Evolutionary conservation across 2,329 filamentous ascomycete species (phyloP), one percentile per base, ranked within the genome.

Genomic region (Sphaerulina populicola): DNA sequence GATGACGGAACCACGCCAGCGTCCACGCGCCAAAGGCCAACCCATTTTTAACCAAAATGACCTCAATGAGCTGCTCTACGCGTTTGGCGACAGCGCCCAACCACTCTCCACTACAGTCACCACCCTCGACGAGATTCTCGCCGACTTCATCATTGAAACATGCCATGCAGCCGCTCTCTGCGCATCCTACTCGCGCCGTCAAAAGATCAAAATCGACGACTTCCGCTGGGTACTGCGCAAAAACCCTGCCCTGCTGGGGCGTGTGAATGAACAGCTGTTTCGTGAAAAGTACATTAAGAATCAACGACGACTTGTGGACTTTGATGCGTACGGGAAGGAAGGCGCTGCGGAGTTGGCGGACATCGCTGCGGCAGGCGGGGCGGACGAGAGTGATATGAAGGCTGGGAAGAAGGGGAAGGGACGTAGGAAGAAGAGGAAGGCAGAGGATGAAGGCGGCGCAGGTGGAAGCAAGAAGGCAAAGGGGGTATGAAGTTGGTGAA

Each of bases 131-230:
- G 90, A 96, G 72, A 91, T 97, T 61, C 81, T 95, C 55, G 95
- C 90, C 56, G 93, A 97, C 74, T 96, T 94, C 75, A 88, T 97
- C 67, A 88, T 94, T 67, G 88, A 93, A 68, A 83, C 93, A 49
- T 91, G 87, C 71, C 93, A 94, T 73, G 85, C 88, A 66, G 91
- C 93, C 3, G 88, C 89, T 4, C 82, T 87, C 40, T 83, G 85
- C 47, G 93, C 93, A 0, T 83, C 87, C 68, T 88, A 94, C 69
- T 83, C 86, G 2, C 85, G 89, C 0, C 86, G 93, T 1, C 88
- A 94, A 64, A 98, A 98, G 72, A 89, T 98, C 72, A 98, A 98
- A 69, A 87, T 94, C 64, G 91, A 96, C 64, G 93, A 98, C 70
- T 95, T 98, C 72, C 89, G 94, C 65, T 98, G 94, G 70, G 88